Conservation (phyloP, 2,329 filamentous ascomycete species). For the Hypoxylon sp. region DNA sequence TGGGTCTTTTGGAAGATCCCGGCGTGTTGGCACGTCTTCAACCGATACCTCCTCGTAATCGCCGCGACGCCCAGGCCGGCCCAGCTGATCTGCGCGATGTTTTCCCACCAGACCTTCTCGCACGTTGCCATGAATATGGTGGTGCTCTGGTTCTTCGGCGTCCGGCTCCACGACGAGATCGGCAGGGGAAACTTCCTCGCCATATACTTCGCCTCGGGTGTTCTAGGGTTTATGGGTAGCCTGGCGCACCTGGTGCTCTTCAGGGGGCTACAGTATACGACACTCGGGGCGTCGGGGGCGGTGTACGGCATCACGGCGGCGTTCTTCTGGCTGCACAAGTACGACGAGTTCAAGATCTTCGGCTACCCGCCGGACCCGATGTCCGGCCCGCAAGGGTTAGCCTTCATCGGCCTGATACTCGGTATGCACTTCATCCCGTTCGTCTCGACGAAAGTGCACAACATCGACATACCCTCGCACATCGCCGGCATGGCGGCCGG, state of each 20-base stretch:
- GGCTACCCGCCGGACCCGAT: slow-evolving; percentile 63
- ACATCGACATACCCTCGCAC: slow-evolving; percentile 62
- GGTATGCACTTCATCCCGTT: slow-evolving; percentile 59
- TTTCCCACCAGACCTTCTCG: slow-evolving; percentile 70
- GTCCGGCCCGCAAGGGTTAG: slow-evolving; percentile 61
- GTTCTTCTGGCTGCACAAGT: slow-evolving; percentile 66
- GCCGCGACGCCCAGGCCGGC: slow-evolving; percentile 70
- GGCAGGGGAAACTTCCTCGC: slow-evolving; percentile 73
- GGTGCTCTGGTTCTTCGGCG: slow-evolving; percentile 71
- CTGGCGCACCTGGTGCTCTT: slow-evolving; percentile 59
- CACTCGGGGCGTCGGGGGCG: slow-evolving; percentile 72
- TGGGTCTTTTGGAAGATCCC: slow-evolving; percentile 69
- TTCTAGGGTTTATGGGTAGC: slow-evolving; percentile 65
- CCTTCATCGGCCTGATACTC: slow-evolving; percentile 59
- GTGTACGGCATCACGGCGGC: slow-evolving; percentile 68
- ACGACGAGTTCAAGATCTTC: slow-evolving; percentile 64
- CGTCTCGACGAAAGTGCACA: slow-evolving; percentile 52
- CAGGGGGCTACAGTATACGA: slow-evolving; percentile 56
- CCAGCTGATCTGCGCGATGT: slow-evolving; percentile 68
- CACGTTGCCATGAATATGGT: slow-evolving; percentile 73
- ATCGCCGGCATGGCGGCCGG: slow-evolving; percentile 60
- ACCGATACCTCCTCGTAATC: slow-evolving; percentile 71
- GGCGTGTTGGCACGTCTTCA: slow-evolving; percentile 70
- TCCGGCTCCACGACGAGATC: slow-evolving; percentile 72
- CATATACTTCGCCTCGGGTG: slow-evolving; percentile 68